Evolutionary conservation across 768 basidiomycete species (phyloP).

Genomic region (Leccinum truebloodii): DNA sequence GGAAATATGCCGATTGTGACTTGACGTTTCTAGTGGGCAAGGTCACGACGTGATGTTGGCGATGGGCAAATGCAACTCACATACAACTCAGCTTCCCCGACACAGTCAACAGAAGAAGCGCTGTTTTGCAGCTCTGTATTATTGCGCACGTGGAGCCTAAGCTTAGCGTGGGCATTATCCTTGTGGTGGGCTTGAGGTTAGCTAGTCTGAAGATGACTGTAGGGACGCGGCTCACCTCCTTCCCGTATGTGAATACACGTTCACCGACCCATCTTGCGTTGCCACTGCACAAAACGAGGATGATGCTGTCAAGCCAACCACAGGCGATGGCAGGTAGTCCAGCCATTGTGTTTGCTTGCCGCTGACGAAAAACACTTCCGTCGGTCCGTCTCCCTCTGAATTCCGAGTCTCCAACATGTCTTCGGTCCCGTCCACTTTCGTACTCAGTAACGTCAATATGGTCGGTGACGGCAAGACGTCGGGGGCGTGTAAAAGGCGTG

Average conservation of each 20-base stretch:
- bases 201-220: neutral
- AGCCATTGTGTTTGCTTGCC: constrained; percentile 82
- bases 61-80: constrained; percentile 40
- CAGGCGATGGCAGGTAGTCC: constrained; percentile 80
- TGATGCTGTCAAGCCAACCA: constrained; percentile 67
- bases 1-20: constrained; percentile 61
- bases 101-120: constrained; percentile 72
- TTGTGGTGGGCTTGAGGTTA: constrained; percentile 32
- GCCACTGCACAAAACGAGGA: constrained; percentile 71
- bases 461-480: constrained; percentile 48
- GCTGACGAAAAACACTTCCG: constrained; percentile 66
- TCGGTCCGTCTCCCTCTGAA: constrained; percentile 60
- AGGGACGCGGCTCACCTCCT: constrained; percentile 56
- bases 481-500: constrained; percentile 22
- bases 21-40: constrained; percentile 69
- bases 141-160: constrained; percentile 72
- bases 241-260: constrained; percentile 82
- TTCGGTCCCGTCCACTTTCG: constrained; percentile 63
- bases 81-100: constrained; percentile 74
- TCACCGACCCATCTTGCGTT: constrained; percentile 76
- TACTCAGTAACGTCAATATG: constrained; percentile 59
- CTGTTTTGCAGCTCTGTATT: constrained; percentile 63
- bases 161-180: constrained; percentile 74
- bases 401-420: constrained; percentile 80
- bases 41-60: constrained; percentile 9